Percentiles rank a stretch among this genome's conserved stretches.
Evolutionary conservation across 495 filamentous ascomycete genomes (phyloP).

Genomic region (Cairneyella variabilis): DNA sequence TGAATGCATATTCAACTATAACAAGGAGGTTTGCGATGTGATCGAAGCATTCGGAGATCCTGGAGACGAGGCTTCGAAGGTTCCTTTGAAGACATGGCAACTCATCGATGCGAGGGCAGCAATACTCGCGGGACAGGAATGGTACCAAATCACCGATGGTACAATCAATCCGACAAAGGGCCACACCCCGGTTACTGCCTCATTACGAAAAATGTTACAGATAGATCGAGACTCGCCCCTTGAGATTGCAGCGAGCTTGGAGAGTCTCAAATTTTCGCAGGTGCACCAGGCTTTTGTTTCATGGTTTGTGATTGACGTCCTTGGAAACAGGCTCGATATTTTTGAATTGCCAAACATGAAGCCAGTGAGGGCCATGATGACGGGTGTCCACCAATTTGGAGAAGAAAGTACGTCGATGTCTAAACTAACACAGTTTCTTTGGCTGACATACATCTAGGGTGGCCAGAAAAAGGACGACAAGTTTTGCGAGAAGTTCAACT

Average conservation of each 20-base stretch:
- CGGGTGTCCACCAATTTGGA: slow-evolving; percentile 1
- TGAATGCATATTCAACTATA: no score
- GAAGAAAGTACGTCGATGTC: not conserved
- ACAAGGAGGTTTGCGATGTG: no score
- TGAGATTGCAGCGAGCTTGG: not conserved
- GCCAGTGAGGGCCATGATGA: not conserved
- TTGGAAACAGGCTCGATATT: not conserved
- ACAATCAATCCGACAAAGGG: no score
- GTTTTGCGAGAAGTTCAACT: slow-evolving; percentile 8
- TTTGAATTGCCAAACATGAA: slow-evolving; percentile 7
- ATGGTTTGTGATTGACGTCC: slow-evolving; percentile 5
- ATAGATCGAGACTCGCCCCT: not conserved
- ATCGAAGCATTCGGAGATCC: no score
- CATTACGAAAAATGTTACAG: not conserved
- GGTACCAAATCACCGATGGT: no score
- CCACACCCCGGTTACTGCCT: slow-evolving; percentile 2
- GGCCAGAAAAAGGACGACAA: not conserved
- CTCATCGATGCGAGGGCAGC: no score
- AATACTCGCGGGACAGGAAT: no score
- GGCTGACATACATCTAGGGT: slow-evolving; percentile 1
- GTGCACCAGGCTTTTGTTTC: not conserved
- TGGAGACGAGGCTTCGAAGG: no score
- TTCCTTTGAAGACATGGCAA: no score
- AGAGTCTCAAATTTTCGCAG: not conserved
- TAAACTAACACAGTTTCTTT: not conserved